Percentiles rank a stretch among this genome's conserved stretches.
Evolutionary conservation across 2,329 filamentous ascomycete species (phyloP).

Genomic region (Scedosporium minutisporum): DNA sequence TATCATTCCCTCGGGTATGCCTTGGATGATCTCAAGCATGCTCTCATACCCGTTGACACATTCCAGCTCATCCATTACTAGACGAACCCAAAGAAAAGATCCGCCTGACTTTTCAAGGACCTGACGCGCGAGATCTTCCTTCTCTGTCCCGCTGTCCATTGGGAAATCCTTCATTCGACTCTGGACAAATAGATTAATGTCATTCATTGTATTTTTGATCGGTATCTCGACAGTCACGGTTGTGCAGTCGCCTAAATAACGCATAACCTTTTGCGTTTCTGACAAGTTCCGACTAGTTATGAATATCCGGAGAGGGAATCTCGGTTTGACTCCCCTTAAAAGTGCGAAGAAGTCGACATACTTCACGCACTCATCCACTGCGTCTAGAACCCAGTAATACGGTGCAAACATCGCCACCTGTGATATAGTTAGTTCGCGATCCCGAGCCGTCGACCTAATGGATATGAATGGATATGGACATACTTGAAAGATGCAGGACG

Average conservation of each 20-base stretch:
- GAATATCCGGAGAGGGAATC: background rate
- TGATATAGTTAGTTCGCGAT: background rate
- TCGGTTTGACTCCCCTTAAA: background rate
- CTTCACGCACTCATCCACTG: background rate
- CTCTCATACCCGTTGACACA: constrained; percentile 15
- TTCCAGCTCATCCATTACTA: constrained; percentile 21
- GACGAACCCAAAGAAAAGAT: constrained; percentile 22
- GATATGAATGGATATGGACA: background rate
- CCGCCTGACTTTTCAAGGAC: constrained; percentile 18
- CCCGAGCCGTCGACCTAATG: background rate
- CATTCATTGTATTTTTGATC: background rate
- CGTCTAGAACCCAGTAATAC: background rate
- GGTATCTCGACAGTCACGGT: background rate
- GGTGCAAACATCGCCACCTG: background rate
- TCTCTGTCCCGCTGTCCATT: background rate
- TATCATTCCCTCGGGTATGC: constrained; percentile 23
- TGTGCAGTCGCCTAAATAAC: background rate
- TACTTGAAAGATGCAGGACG: constrained; percentile 19
- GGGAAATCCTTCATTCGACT: background rate
- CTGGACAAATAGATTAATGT: background rate
- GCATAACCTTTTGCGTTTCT: background rate
- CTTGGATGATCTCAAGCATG: constrained; percentile 18
- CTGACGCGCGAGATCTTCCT: constrained; percentile 10
- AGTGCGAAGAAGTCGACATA: background rate
- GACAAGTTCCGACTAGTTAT: background rate